Base-by-base conservation (phyloP, 2,329 filamentous ascomycete genomes). In the Aspergillus sp. region DNA sequence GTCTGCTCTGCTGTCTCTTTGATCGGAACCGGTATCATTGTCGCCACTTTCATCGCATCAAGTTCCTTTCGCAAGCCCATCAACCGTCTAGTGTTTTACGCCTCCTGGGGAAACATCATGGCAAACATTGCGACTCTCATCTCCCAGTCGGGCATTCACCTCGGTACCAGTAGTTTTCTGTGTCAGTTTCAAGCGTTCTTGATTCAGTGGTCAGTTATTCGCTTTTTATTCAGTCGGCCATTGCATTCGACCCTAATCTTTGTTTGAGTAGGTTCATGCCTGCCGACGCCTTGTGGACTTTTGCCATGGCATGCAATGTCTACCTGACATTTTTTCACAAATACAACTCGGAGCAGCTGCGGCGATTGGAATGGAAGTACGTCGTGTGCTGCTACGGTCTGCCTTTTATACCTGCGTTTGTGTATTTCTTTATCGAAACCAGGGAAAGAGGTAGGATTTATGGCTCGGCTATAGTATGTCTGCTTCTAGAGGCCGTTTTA, bases 251-350 rank as follows among this genome's bases (percentile, higher is more conserved):
- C 28, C 13, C 29, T 39, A 39, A 39, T 27, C 9, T 7, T 5
- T 19, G 19, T 4, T 28, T 8, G n/a, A 19, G 4, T 33, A 89
- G 85, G 83, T 90, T 90, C 61, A 81, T 88, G 75, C 82, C 83
- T 2, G 85, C 85, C 5, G 85, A 89, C 68, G 81, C 84, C 1
- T 73, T 85, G 37, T 90, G 84, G 86, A 86, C 85, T 1, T 73
- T 90, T 46, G 82, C 85, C 42, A 93, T 94, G 88, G 86, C 88
- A 1, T 75, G 83, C 53, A 94, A 93, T 60, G 88, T 93, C 40
- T 88, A 88, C 62, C 68, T 91, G 10, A 90, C 87, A 0, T 89
- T 93, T 58, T 90, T 89, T 64, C 75, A 74, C 56, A 86, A 85
- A 50, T 90, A 83, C 53, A 80, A 85, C 46, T 79, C 82, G 1